Percentiles rank a stretch among this genome's conserved stretches.
These are phyloP conservation scores for Tolypocladium ovalisporum DNA, from an alignment of 2,329 filamentous ascomycete genomes.

Conservation along the genomic window DNA sequence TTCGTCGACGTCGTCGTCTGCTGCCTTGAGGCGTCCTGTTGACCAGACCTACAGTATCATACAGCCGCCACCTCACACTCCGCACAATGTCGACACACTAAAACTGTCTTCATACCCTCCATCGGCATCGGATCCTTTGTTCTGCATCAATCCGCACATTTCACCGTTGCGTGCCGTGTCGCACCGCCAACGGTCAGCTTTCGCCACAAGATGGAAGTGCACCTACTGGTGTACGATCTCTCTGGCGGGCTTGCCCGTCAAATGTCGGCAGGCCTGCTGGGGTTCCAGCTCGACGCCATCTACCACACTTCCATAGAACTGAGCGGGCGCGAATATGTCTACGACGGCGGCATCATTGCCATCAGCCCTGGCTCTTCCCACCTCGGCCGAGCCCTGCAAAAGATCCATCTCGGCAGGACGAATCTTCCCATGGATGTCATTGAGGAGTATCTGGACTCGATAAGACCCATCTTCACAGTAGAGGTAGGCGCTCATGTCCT, in stretches of 20 bases:
- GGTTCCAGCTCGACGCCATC: constrained; percentile 70
- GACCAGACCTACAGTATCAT: not conserved
- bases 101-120: not conserved
- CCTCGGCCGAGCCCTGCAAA: constrained; percentile 73
- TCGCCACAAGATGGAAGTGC: constrained; percentile 53
- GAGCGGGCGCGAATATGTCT: constrained; percentile 78
- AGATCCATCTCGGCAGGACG: constrained; percentile 64
- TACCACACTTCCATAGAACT: constrained; percentile 92
- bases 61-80: not conserved
- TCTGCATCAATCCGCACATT: not conserved
- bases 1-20: not conserved
- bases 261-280: constrained; percentile 41
- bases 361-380: constrained; percentile 76
- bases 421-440: constrained; percentile 72
- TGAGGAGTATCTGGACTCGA: constrained; percentile 74
- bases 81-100: not conserved
- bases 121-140: not conserved
- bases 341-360: constrained; percentile 76
- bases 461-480: constrained; percentile 71
- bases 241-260: constrained; percentile 49
- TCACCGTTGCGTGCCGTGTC: not conserved
- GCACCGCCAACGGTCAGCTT: not conserved
- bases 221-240: constrained; percentile 70
- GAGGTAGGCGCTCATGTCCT: constrained; percentile 37
- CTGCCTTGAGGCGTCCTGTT: not conserved